Evolutionary conservation across 176 grass and related monocot genomes (phyloP).

Genomic region (Oryza punctata): DNA sequence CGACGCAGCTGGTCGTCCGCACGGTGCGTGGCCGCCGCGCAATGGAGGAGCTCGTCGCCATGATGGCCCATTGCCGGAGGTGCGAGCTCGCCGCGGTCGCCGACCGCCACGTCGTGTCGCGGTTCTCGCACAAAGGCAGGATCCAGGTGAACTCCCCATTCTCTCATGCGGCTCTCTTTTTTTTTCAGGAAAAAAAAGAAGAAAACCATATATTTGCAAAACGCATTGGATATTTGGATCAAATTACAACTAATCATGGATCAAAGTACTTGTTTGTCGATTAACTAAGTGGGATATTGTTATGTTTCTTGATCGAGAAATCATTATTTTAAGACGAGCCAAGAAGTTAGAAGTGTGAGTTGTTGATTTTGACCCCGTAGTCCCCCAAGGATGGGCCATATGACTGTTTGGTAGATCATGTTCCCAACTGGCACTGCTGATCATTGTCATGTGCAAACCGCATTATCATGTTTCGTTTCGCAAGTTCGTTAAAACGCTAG

Average conservation of each 20-base stretch:
- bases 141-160: slow-evolving; percentile 58
- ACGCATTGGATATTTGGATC: slow-evolving; percentile 5
- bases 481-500: slow-evolving; percentile 19
- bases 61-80: slow-evolving; percentile 65
- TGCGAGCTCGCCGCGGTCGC: slow-evolving; percentile 61
- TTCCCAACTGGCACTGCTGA: slow-evolving; percentile 51
- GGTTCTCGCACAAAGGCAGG: slow-evolving; percentile 69
- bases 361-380: slow-evolving; percentile 42
- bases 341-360: slow-evolving; percentile 35
- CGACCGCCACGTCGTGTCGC: slow-evolving; percentile 60
- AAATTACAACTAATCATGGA: neutral
- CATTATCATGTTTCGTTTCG: slow-evolving; percentile 37
- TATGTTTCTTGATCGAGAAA: slow-evolving; percentile 28
- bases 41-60: slow-evolving; percentile 72
- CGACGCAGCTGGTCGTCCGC: slow-evolving; percentile 31
- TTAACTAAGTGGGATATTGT: slow-evolving; percentile 28
- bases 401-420: slow-evolving; percentile 57
- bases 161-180: neutral
- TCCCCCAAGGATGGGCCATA: slow-evolving; percentile 22
- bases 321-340: slow-evolving; percentile 38
- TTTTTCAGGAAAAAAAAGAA: neutral
- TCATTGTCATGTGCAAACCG: slow-evolving; percentile 51
- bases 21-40: slow-evolving; percentile 67
- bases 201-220: neutral
- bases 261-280: neutral